Evolutionary conservation across 2,329 filamentous ascomycete species (phyloP), one percentile per base, ranked within the genome.

Genomic region (Cladophialophora chaetospira): DNA sequence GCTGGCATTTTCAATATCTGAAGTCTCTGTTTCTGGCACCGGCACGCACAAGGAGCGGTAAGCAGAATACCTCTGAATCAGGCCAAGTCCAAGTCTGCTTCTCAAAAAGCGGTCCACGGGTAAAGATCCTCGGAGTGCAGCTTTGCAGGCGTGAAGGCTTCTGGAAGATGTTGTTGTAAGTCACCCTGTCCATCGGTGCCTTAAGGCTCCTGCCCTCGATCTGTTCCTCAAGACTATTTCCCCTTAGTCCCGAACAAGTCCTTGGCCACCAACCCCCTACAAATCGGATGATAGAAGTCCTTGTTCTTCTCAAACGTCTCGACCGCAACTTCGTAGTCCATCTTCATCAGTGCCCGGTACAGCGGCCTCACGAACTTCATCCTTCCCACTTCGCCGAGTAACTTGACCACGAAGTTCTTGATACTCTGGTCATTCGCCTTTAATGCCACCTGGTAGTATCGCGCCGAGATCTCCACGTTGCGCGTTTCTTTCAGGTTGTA

Each of bases 301-400:
- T 82, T 88, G 71, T 96, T 88, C 81, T 88, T 88, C 75, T 88
- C 83, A 74, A 96, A 97, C 0, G 92, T 96, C 70, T 85, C 78
- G 51, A 93, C 73, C 0, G 94, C 93, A 67, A 96, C 73, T 23
- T 85, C 77, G 44, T 84, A 79, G 74, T 97, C 87, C 35, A 89
- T 83, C 71, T 86, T 85, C 68, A 88, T 87, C 64, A 99, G 76
- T 47, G 84, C 82, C 60, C 88, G 82, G 76, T 88, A 78, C 61
- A 97, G 75, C 19, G 93, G 91, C 45, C 93, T 81, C 57, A 97
- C 93, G 73, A 93, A 97, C 82, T 97, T 97, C 94, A 99, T 97
- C 55, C 94, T 80, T 10, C 94, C 94, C 21, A 97, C 91, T 50
- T 81, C 80, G 28, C 89, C 89, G 35, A 97, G 78, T 53, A 97